Conservation (phyloP, 2,329 filamentous ascomycete species). For the Talaromyces sp. region DNA sequence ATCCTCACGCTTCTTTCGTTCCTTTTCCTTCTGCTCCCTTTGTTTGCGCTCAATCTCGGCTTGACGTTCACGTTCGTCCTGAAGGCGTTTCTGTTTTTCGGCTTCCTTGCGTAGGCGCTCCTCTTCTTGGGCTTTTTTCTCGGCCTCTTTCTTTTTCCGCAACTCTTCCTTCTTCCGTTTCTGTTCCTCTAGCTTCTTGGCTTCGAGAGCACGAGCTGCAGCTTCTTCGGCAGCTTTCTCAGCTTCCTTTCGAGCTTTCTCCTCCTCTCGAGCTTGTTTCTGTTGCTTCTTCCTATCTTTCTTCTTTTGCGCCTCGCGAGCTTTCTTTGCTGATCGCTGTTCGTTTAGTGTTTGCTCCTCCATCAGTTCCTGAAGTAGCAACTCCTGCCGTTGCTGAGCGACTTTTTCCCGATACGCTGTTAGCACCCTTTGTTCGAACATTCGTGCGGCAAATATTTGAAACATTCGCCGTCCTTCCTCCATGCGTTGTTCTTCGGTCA, state of each 20-base stretch:
- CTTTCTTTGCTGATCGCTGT: constrained; percentile 85
- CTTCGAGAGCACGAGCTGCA: constrained; percentile 69
- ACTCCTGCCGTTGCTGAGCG: constrained; percentile 83
- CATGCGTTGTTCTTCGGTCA: constrained; percentile 99
- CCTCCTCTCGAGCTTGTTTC: constrained; percentile 84
- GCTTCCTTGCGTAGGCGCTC: constrained; percentile 80
- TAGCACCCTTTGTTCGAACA: constrained; percentile 97
- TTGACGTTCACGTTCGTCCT: constrained; percentile 82
- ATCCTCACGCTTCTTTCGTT: constrained; percentile 72
- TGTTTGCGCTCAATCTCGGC: constrained; percentile 81
- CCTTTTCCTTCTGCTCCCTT: constrained; percentile 72
- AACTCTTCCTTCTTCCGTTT: constrained; percentile 82
- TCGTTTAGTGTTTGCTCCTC: constrained; percentile 75
- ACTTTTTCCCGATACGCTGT: constrained; percentile 98
- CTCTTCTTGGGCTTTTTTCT: constrained; percentile 86
- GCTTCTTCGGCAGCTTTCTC: constrained; percentile 87
- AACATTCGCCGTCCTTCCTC: constrained; percentile 98
- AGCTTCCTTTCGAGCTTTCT: constrained; percentile 81
- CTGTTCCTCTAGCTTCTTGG: constrained; percentile 75
- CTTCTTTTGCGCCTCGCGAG: constrained; percentile 88
- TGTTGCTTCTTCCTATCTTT: constrained; percentile 91
- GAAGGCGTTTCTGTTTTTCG: constrained; percentile 72
- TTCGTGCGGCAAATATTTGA: constrained; percentile 96
- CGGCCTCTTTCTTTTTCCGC: constrained; percentile 83
- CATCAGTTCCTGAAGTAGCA: constrained; percentile 84